Evolutionary conservation across 192 early-diverging fungal species (phyloP).

Genomic region (Mortierella alpina): DNA sequence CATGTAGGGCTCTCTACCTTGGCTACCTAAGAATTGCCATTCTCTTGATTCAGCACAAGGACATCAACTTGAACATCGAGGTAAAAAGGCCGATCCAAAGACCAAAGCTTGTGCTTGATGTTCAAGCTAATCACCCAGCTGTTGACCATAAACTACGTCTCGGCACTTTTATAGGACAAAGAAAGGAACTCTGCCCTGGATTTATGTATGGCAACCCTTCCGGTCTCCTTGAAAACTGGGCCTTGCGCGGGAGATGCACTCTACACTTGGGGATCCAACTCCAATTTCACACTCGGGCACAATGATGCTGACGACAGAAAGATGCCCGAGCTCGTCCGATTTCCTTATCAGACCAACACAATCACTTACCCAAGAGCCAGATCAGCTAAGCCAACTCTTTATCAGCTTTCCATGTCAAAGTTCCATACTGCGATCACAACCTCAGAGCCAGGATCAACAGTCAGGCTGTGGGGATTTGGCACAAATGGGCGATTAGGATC

Average conservation of each 20-base stretch:
- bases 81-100: slow-evolving; percentile 27
- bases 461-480: slow-evolving; percentile 74
- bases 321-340: slow-evolving; percentile 70
- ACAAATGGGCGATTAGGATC: slow-evolving; percentile 74
- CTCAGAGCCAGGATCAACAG: slow-evolving; percentile 55
- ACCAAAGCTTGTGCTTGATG: slow-evolving; percentile 1
- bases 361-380: slow-evolving; percentile 35
- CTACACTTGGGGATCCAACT: slow-evolving; percentile 82
- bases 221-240: slow-evolving; percentile 35
- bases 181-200: slow-evolving; percentile 60
- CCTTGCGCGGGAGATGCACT: slow-evolving; percentile 49
- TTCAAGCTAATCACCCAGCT: slow-evolving; percentile 28
- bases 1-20: slow-evolving; percentile 62
- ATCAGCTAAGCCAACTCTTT: slow-evolving; percentile 27
- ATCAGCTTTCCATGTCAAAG: slow-evolving; percentile 69
- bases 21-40: slow-evolving; percentile 68
- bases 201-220: slow-evolving; percentile 42
- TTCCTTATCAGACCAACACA: slow-evolving; percentile 48
- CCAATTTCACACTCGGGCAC: slow-evolving; percentile 76
- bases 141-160: slow-evolving; percentile 1
- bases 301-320: slow-evolving; percentile 71
- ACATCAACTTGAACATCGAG: slow-evolving; percentile 61
- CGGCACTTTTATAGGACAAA: slow-evolving; percentile 49
- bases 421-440: slow-evolving; percentile 73
- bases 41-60: slow-evolving; percentile 55